Evolutionary conservation across 495 filamentous ascomycete genomes (phyloP), one percentile per base, ranked within the genome.

Genomic region (Trichodelitschia bisporula): DNA sequence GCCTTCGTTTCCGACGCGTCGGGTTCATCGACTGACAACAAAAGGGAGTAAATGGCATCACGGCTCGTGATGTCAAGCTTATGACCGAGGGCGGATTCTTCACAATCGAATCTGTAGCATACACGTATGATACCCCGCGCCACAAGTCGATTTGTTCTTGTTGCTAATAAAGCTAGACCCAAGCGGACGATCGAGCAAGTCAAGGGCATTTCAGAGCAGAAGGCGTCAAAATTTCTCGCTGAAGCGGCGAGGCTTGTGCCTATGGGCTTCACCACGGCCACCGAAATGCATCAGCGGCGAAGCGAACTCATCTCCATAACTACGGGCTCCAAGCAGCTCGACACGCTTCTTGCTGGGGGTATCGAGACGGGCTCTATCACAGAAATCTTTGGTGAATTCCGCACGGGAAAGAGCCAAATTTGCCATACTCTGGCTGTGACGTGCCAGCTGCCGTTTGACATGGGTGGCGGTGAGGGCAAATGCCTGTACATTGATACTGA

Each of bases 401-500:
- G 86, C 41, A 97, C 86, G 0, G 86, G 86, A 49, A 97, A 97
- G 53, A 90, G 78, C 49, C 86, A 97, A 46, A 84, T 97, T 29
- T 95, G 89, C 42, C 89, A 95, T 45, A 97, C 86, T 0, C 66
- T 95, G n/a, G 86, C 89, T 1, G 86, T 97, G 8, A 97, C 89
- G 16, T 97, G 86, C 38, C 86, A 97, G 44, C 46, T 97, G 20
- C 86, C 86, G 2, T 95, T 95, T 44, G 86, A 97, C 44, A 93
- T 95, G 89, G 86, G 86, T 31, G 86, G 86, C 24, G 86, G 89
- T 4, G 86, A 97, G 52, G 86, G 86, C 10, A 97, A 97, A 47
- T 95, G 89, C 46, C 59, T 95, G n/a, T 97, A 95, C 47, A 95
- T 97, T 41, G 86, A 97, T 42, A 95, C 86, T 0, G 86, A 97